Base-by-base conservation (phyloP, 495 filamentous ascomycete genomes). In the Cenococcum geophilum region DNA sequence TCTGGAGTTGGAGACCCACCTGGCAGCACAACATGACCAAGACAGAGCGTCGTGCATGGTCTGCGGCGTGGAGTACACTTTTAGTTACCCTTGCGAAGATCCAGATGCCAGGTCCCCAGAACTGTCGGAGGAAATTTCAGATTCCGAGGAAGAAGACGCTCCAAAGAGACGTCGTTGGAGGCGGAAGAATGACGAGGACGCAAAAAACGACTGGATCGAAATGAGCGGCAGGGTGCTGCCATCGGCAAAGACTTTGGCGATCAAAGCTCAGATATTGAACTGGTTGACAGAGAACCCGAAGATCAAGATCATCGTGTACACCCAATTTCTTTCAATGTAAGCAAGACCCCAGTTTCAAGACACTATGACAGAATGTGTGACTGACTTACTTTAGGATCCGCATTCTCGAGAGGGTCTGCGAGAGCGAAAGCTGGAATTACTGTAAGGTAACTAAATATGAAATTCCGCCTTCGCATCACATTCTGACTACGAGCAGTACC, bases 241-340 rank as follows among this genome's bases (percentile, higher is more conserved):
- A 1, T 68, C 61, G 9, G 64, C 75, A 2, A 78, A 78, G 55
- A 72, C 72, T 5, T 36, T 66, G n/a, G 73, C 71, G 2, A 58
- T 73, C 55, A 74, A 74, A 43, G 71, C 71, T 5, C 69, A 74
- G 50, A 52, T 76, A 9, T 47, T 73, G 16, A 69, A 72, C 32
- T 77, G 75, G 74, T 14, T 75, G 5, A 22, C 61, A 4, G 67
- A 72, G 32, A 66, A 69, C 22, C 66, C 64, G 1, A 47, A 63
- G 0, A 62, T 62, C 22, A 78, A 78, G 63, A 71, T 77, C 50
- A 73, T 77, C 55, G 61, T 76, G 42, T 76, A 71, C 61, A 73
- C 71, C 0, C 75, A 76, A 54, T 74, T 68, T 23, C 34, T 68
- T 4, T 35, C 62, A n/a, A 72, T 72, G 68, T 60, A 61, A 50